Evolutionary conservation across 73 alveolate species (phyloP).

Genomic region (Breviolum minutum): DNA sequence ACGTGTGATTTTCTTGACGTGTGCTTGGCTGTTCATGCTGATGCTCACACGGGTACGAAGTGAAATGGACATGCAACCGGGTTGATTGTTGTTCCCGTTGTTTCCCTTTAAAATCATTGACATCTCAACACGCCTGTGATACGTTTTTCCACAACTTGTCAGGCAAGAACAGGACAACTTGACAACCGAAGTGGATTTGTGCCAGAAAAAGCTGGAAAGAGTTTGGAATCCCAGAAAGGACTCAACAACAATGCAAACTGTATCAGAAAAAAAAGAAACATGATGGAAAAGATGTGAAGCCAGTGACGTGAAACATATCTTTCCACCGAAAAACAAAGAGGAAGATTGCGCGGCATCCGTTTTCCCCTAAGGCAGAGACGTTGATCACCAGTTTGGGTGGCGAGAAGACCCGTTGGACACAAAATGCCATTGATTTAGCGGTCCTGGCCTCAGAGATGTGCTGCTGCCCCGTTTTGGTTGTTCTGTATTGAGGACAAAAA

Average conservation of each 20-base stretch:
- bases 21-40: too few relatives aligned
- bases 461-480: background rate
- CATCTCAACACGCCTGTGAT: background rate
- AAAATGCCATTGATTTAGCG: slow-evolving; percentile 97
- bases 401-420: slow-evolving; percentile 99
- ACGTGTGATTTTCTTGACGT: too few relatives aligned
- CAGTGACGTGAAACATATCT: background rate
- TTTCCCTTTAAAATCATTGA: too few relatives aligned
- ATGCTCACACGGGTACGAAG: background rate
- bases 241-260: background rate
- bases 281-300: too few relatives aligned
- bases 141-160: background rate
- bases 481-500: background rate
- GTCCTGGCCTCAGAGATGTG: slow-evolving; percentile 96
- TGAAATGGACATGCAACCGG: background rate
- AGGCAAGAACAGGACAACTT: slow-evolving; percentile 81
- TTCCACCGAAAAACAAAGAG: too few relatives aligned
- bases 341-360: too few relatives aligned
- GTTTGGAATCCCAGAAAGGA: slow-evolving; percentile 95
- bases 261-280: background rate
- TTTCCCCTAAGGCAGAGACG: slow-evolving; percentile 97
- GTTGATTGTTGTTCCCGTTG: background rate
- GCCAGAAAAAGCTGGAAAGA: slow-evolving; percentile 99
- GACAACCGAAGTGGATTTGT: slow-evolving; percentile 84
- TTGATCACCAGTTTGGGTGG: slow-evolving; percentile 99